These are phyloP conservation scores for Fusarium verticillioides DNA, from an alignment of 2,329 filamentous ascomycete species.

Conservation along the genomic window DNA sequence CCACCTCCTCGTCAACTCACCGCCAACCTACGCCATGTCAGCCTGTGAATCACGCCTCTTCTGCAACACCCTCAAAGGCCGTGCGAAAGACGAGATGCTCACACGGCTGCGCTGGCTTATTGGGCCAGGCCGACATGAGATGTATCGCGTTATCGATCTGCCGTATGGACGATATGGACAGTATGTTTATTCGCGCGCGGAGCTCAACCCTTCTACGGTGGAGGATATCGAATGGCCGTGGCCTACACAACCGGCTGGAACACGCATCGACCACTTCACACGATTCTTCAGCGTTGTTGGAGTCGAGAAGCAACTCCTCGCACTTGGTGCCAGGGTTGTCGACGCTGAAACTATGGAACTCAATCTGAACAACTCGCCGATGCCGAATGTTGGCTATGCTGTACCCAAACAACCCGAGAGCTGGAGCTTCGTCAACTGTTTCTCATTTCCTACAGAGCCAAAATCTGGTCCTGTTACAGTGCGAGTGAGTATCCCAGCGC, in stretches of 20 bases:
- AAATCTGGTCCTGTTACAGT: constrained; percentile 27
- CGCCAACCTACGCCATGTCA: constrained; percentile 5
- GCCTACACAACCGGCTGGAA: constrained; percentile 21
- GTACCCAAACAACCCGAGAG: constrained; percentile 38
- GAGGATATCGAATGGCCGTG: constrained; percentile 39
- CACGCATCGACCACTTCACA: constrained; percentile 7
- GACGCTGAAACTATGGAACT: constrained; percentile 42
- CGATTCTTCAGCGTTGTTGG: constrained; percentile 40
- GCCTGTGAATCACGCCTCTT: constrained; percentile 33
- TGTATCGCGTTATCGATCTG: constrained; percentile 41
- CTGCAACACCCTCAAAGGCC: constrained; percentile 27
- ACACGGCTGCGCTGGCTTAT: constrained; percentile 40
- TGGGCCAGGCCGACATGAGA: constrained; percentile 37
- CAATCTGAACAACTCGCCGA: constrained; percentile 22
- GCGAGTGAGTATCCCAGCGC: constrained; percentile 27
- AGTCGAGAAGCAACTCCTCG: constrained; percentile 42
- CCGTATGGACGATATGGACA: constrained; percentile 42
- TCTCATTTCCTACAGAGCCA: constrained; percentile 30
- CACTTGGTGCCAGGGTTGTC: constrained; percentile 38
- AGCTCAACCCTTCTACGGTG: constrained; percentile 28
- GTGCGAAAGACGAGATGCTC: constrained; percentile 38
- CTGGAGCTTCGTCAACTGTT: constrained; percentile 45
- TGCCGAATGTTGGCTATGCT: neutral
- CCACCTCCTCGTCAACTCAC: constrained; percentile 31
- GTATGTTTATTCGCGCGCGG: constrained; percentile 34